Conservation (phyloP, 169 alveolate species). For the Plasmodium vivax region DNA sequence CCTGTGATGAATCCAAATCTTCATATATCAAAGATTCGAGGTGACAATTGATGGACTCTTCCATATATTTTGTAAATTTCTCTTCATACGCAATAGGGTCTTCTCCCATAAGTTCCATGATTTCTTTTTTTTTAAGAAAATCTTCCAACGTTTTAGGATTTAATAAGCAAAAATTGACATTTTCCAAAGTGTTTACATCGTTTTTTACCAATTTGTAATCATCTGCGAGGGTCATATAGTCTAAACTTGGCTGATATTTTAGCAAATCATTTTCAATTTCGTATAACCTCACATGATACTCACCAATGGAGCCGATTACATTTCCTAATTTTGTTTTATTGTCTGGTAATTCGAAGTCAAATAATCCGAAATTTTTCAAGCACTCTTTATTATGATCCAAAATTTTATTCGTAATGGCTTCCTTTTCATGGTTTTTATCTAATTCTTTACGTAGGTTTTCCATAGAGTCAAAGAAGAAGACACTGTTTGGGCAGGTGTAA, state of each 20-base stretch:
- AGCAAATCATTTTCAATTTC: slow-evolving; percentile 10
- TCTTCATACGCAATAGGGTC: slow-evolving; percentile 4
- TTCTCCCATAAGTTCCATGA: not conserved
- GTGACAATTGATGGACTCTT: slow-evolving; percentile 44
- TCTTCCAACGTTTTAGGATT: slow-evolving; percentile 43
- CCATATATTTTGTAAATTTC: slow-evolving; percentile 14
- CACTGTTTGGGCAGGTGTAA: slow-evolving; percentile 20
- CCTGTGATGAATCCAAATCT: slow-evolving; percentile 5
- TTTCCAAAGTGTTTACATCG: not conserved
- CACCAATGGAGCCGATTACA: slow-evolving; percentile 28
- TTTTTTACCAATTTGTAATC: slow-evolving; percentile 8
- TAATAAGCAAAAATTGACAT: slow-evolving; percentile 63
- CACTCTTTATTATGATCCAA: not conserved
- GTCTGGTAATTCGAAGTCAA: not conserved
- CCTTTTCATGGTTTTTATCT: not conserved
- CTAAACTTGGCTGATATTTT: not conserved
- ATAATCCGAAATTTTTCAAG: not conserved
- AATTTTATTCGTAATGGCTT: not conserved
- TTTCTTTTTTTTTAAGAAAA: slow-evolving; percentile 29
- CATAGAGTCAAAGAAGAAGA: not conserved
- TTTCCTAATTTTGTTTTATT: not conserved
- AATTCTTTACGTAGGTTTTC: not conserved
- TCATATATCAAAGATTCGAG: slow-evolving; percentile 45
- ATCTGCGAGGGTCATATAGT: slow-evolving; percentile 31
- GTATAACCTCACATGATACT: not conserved